A percentile compares a stretch with the other conserved stretches of the same genome.
These are phyloP conservation scores for Camellia sinensis DNA, from an alignment of 148 eudicot species.

Conservation along the genomic window DNA sequence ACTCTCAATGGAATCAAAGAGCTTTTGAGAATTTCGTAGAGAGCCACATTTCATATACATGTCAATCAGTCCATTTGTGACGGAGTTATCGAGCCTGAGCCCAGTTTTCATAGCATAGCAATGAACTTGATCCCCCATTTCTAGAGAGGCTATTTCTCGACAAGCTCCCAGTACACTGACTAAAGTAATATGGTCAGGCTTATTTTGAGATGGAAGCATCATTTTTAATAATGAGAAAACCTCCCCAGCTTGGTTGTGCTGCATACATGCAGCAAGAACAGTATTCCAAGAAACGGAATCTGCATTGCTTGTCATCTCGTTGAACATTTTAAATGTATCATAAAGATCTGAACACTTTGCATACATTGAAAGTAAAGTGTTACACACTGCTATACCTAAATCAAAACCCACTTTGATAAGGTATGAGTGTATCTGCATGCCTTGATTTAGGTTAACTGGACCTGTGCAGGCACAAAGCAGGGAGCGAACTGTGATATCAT, in stretches of 20 bases:
- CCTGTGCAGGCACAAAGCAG: constrained; percentile 34
- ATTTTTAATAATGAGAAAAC: constrained; percentile 31
- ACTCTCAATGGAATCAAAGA: constrained; percentile 33
- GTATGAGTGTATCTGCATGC: constrained; percentile 39
- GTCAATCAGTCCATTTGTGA: constrained; percentile 38
- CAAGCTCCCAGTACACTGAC: constrained; percentile 28
- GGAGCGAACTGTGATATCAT: constrained; percentile 39
- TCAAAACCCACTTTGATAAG: constrained; percentile 30
- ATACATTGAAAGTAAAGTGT: constrained; percentile 41
- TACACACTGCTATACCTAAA: constrained; percentile 25
- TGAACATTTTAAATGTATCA: constrained; percentile 34
- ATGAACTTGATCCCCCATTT: constrained; percentile 35
- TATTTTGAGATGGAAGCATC: constrained; percentile 28
- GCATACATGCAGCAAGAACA: constrained; percentile 32
- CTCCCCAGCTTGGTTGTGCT: constrained; percentile 24
- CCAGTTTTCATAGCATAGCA: constrained; percentile 30
- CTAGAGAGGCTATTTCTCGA: constrained; percentile 40
- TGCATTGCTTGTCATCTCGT: constrained; percentile 24
- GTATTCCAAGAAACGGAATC: constrained; percentile 46
- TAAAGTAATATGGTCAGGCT: constrained; percentile 32
- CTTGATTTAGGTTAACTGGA: constrained; percentile 25
- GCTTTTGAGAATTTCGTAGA: constrained; percentile 26
- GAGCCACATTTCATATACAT: constrained; percentile 43
- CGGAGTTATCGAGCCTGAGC: constrained; percentile 18
- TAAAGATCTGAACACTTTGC: constrained; percentile 28